Evolutionary conservation across 345 rosid genomes (phyloP).

Genomic region (Ceriops tagal): DNA sequence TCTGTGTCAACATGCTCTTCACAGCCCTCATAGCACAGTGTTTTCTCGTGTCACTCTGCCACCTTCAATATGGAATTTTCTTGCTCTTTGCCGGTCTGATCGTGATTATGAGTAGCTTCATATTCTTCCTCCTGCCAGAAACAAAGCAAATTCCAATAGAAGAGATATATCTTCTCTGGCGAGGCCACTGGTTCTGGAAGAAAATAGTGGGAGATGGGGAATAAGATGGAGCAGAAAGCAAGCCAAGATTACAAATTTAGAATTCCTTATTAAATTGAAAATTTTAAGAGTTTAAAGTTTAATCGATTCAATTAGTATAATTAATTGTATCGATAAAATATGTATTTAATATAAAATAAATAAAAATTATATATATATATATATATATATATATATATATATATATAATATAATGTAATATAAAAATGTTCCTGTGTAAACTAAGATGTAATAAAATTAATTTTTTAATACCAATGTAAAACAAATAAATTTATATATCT

Average conservation of each 20-base stretch:
- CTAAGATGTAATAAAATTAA: no score
- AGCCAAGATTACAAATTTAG: background rate
- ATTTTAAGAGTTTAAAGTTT: no score
- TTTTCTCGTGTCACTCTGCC: slow-evolving; percentile 23
- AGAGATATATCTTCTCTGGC: slow-evolving; percentile 30
- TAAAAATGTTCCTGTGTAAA: no score
- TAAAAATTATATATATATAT: no score
- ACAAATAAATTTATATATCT: no score
- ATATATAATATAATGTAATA: no score
- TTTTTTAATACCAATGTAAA: no score
- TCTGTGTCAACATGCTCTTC: slow-evolving; percentile 24
- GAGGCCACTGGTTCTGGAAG: slow-evolving; percentile 30
- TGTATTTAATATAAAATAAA: no score
- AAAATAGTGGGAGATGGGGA: slow-evolving; percentile 10
- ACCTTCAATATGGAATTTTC: slow-evolving; percentile 26
- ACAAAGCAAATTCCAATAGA: slow-evolving; percentile 38
- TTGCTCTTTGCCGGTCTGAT: slow-evolving; percentile 29
- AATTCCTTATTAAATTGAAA: background rate
- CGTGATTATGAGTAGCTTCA: slow-evolving; percentile 29
- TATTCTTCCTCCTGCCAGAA: slow-evolving; percentile 34
- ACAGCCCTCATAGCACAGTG: slow-evolving; percentile 29
- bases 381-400: no score
- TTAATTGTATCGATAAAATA: no score
- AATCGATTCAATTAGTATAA: no score
- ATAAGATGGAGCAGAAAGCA: background rate